Evolutionary conservation across 129 eudicot species (phyloP).

Genomic region (Saposhnikovia divaricata): DNA sequence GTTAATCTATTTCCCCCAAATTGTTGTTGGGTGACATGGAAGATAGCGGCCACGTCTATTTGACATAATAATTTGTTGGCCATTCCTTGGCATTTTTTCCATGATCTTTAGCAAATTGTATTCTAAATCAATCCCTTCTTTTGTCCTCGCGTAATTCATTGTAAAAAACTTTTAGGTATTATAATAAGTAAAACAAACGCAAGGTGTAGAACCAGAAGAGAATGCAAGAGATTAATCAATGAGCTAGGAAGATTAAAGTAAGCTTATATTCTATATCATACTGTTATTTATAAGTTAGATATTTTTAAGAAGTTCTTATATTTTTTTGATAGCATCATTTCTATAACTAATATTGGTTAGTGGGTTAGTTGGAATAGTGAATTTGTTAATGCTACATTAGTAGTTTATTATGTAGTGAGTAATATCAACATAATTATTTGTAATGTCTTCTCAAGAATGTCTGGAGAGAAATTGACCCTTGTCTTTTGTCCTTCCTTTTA

Average conservation of each 20-base stretch:
- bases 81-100: not conserved
- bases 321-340: not conserved
- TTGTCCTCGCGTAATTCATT: not conserved
- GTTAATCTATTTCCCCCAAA: not conserved
- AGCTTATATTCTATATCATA: not conserved
- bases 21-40: not conserved
- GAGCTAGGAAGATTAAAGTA: not conserved
- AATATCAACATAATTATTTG: not conserved
- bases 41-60: not conserved
- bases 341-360: not conserved
- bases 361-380: not conserved
- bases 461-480: not conserved
- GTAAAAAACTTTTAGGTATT: not conserved
- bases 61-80: not conserved
- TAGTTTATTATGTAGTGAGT: not conserved
- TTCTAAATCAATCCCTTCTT: not conserved
- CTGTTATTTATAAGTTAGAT: not conserved
- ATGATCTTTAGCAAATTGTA: not conserved
- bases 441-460: not conserved
- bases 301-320: not conserved
- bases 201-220: not conserved
- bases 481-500: not conserved
- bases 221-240: not conserved
- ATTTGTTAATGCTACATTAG: not conserved
- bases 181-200: not conserved